A percentile compares a stretch with the other conserved stretches of the same genome.
Evolutionary conservation across 441 rosid genomes (phyloP).

Genomic region (Pelargonium citronellum): DNA sequence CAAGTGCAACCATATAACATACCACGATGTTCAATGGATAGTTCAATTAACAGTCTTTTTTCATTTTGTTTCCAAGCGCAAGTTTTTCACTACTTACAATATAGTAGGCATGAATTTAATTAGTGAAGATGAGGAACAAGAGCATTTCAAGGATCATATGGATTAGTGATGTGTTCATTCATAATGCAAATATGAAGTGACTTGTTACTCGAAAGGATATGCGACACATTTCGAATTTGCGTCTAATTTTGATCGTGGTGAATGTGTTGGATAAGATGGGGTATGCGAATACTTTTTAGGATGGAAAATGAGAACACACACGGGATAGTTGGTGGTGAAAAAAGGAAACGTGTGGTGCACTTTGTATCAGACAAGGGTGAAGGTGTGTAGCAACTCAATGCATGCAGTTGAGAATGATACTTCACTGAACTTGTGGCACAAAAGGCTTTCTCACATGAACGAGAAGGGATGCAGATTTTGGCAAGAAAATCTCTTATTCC

Average conservation of each 20-base stretch:
- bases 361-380: neutral
- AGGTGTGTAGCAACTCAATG: neutral
- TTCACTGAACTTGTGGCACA: slow-evolving; percentile 11
- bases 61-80: neutral
- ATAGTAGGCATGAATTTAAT: neutral
- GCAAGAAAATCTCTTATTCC: neutral
- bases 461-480: neutral
- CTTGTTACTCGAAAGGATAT: neutral
- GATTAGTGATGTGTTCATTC: neutral
- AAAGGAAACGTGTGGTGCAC: neutral
- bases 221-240: neutral
- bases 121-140: neutral
- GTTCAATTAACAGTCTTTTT: neutral
- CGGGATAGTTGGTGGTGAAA: neutral
- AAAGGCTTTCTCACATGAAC: slow-evolving; percentile 4
- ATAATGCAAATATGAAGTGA: neutral
- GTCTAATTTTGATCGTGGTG: neutral
- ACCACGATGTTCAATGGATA: neutral
- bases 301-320: neutral
- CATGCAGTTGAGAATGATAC: neutral
- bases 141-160: neutral
- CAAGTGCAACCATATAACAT: neutral
- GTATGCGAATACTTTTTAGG: neutral
- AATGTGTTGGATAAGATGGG: neutral
- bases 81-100: neutral